Evolutionary conservation across 2,329 filamentous ascomycete genomes (phyloP).

Genomic region (Fusarium duplospermum): DNA sequence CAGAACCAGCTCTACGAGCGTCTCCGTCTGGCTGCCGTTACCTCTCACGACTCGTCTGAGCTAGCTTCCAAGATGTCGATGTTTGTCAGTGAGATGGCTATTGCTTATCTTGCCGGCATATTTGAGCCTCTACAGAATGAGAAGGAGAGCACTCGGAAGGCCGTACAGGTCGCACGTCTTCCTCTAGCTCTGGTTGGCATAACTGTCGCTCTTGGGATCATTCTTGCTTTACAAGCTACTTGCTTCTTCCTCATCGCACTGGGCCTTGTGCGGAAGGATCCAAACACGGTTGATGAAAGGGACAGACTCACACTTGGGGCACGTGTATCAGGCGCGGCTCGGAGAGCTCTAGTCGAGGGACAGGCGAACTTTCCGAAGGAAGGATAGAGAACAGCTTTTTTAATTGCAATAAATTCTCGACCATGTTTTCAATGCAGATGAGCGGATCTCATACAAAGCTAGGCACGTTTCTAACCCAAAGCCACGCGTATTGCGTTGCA

Average conservation of each 20-base stretch:
- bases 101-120: neutral
- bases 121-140: neutral
- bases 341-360: neutral
- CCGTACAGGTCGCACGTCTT: neutral
- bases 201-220: neutral
- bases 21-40: neutral
- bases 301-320: neutral
- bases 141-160: neutral
- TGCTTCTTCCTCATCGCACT: neutral
- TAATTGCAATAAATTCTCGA: neutral
- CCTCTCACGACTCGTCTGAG: neutral
- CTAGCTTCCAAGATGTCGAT: neutral
- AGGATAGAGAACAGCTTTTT: neutral
- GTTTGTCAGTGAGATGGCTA: neutral
- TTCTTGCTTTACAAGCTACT: neutral
- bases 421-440: neutral
- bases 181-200: neutral
- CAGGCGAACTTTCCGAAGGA: neutral
- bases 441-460: neutral
- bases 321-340: neutral
- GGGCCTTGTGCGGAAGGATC: neutral
- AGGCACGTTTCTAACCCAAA: neutral
- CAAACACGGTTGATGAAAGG: neutral
- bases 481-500: neutral
- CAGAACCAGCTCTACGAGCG: neutral